These are phyloP conservation scores for Psophocarpus tetragonolobus DNA, from an alignment of 306 rosid species.

Conservation along the genomic window DNA sequence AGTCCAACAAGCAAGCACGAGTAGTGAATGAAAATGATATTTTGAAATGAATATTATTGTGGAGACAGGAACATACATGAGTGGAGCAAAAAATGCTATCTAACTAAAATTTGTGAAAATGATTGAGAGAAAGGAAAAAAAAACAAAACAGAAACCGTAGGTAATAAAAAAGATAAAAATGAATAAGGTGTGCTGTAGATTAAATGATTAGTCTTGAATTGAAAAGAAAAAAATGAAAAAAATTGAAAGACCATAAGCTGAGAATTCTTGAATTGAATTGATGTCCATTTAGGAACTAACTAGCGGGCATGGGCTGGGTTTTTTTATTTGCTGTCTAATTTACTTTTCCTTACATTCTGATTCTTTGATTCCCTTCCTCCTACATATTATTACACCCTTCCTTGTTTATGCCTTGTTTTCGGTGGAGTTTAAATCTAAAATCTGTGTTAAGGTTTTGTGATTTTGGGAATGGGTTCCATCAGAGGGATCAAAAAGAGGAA, in stretches of 20 bases:
- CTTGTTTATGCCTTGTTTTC: slow-evolving; percentile 1
- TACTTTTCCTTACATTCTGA: neutral
- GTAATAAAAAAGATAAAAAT: too few relatives aligned
- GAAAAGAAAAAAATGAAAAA: neutral
- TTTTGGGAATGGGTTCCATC: slow-evolving; percentile 74
- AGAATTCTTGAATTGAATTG: neutral
- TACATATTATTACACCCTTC: neutral
- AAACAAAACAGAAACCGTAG: too few relatives aligned
- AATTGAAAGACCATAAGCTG: neutral
- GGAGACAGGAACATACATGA: neutral
- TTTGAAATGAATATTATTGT: neutral
- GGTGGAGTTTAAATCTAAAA: slow-evolving; percentile 41
- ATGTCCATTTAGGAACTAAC: neutral
- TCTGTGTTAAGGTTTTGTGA: too few relatives aligned
- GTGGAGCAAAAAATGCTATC: neutral
- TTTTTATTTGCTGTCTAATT: neutral
- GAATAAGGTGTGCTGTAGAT: too few relatives aligned
- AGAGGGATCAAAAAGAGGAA: slow-evolving; percentile 82
- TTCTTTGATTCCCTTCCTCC: slow-evolving; percentile 25
- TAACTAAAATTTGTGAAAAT: neutral
- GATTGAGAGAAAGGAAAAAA: neutral
- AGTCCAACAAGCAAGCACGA: neutral
- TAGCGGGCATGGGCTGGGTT: neutral
- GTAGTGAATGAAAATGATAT: neutral
- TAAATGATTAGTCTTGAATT: neutral